Evolutionary conservation across 2,329 filamentous ascomycete species (phyloP).

Genomic region (Decorospora gaudefroyi): DNA sequence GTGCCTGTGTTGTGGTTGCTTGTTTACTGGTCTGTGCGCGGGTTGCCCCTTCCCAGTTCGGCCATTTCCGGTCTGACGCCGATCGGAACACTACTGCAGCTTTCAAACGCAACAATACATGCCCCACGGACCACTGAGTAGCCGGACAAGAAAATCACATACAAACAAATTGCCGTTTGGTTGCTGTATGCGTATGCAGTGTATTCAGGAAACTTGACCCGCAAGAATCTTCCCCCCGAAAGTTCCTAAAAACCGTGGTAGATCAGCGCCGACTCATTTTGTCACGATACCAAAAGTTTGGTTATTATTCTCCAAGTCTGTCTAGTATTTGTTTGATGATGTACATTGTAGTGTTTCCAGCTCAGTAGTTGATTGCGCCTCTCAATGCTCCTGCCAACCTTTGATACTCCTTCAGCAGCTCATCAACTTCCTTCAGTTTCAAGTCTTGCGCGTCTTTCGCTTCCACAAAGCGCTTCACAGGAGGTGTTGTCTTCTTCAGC

Average conservation of each 20-base stretch:
- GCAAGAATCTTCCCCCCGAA: too few relatives aligned
- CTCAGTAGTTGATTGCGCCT: conserved; percentile 48
- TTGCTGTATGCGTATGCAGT: too few relatives aligned
- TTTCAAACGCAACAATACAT: too few relatives aligned
- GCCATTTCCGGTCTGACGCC: conserved; percentile 16
- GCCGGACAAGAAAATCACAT: too few relatives aligned
- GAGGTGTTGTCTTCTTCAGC: conserved; percentile 53
- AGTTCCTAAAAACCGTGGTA: too few relatives aligned
- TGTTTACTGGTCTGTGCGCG: conserved; percentile 20
- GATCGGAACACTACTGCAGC: not conserved
- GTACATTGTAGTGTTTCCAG: not conserved
- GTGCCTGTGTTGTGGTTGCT: conserved; percentile 21
- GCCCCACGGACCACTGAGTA: too few relatives aligned
- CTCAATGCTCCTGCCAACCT: conserved; percentile 52
- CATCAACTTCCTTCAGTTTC: conserved; percentile 55
- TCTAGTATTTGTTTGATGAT: too few relatives aligned
- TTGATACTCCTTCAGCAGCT: conserved; percentile 52
- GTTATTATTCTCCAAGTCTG: too few relatives aligned
- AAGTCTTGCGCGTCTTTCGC: conserved; percentile 53
- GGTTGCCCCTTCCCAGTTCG: conserved; percentile 16
- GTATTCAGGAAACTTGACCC: too few relatives aligned
- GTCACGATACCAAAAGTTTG: too few relatives aligned
- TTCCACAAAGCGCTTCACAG: conserved; percentile 54
- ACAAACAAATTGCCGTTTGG: too few relatives aligned
- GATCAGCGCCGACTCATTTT: too few relatives aligned